Conservation (phyloP, 2,329 filamentous ascomycete genomes). For the Furcasterigmium furcatum region DNA sequence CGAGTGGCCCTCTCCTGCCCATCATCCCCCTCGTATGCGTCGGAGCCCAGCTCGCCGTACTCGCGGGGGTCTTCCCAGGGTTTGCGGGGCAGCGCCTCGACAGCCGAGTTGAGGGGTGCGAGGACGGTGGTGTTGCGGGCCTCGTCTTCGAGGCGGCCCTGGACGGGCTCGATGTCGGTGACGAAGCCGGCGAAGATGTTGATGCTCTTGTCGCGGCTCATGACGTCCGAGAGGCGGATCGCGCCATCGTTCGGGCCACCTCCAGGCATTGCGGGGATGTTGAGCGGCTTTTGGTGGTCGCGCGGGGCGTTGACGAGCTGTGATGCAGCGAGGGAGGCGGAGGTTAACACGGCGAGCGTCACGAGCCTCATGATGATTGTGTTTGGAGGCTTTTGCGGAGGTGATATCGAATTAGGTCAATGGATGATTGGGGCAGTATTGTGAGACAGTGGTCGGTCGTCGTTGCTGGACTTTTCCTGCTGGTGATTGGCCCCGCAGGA, state of each 20-base stretch:
- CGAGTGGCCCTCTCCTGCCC: constrained; percentile 72
- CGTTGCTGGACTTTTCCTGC: too few species aligned
- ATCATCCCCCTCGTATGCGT: constrained; percentile 72
- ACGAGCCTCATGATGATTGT: constrained; percentile 10
- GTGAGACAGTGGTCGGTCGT: too few species aligned
- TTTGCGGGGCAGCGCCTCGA: constrained; percentile 76
- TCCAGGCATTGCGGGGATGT: constrained; percentile 19
- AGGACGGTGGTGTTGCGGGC: constrained; percentile 76
- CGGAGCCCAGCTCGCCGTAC: constrained; percentile 61
- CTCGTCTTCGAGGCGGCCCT: constrained; percentile 64
- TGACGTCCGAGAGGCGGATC: constrained; percentile 78
- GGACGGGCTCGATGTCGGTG: constrained; percentile 69
- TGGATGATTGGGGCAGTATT: background rate
- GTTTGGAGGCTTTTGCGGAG: too few species aligned
- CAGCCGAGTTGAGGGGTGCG: constrained; percentile 79
- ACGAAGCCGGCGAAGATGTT: constrained; percentile 83
- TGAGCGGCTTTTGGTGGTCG: constrained; percentile 11
- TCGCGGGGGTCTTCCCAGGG: constrained; percentile 81
- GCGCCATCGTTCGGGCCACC: constrained; percentile 24
- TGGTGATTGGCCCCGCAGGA: too few species aligned
- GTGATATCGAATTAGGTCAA: background rate
- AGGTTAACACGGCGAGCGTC: constrained; percentile 7
- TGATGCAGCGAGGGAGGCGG: constrained; percentile 7
- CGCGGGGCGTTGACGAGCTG: constrained; percentile 6
- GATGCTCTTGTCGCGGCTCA: constrained; percentile 74